Percentiles rank a stretch among this genome's conserved stretches.
Conservation (phyloP, 805 yeast species). For the Wickerhamiella allomyrinae region DNA sequence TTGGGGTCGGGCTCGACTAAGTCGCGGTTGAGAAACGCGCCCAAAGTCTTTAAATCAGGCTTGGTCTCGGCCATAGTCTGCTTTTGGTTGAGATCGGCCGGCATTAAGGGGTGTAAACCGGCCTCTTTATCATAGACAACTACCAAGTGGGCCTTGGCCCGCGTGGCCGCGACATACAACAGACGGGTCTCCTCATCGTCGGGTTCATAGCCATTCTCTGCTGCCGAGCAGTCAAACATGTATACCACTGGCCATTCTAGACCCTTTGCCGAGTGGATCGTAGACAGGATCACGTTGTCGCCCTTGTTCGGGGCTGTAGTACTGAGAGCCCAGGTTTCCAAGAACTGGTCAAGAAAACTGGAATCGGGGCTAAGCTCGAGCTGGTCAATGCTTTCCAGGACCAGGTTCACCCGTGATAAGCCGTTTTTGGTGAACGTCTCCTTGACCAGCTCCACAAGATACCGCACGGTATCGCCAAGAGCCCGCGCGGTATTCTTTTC, state of each 20-base stretch:
- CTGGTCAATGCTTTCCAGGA: neutral
- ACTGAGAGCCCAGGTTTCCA: constrained; percentile 14
- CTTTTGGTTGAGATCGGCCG: neutral
- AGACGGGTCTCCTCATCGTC: constrained; percentile 70
- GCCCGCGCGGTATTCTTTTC: neutral
- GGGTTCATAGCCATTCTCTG: constrained; percentile 10
- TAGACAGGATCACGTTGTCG: constrained; percentile 42
- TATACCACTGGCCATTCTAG: constrained; percentile 91
- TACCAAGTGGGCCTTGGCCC: constrained; percentile 53
- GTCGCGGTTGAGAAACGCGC: no score
- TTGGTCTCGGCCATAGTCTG: no score
- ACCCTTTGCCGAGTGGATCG: constrained; percentile 89
- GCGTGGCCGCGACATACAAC: constrained; percentile 75
- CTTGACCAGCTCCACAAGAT: neutral
- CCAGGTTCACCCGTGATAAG: neutral
- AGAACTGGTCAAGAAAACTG: constrained; percentile 8
- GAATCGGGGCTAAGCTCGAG: neutral
- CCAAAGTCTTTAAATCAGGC: no score
- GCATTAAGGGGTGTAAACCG: neutral
- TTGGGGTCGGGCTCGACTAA: no score
- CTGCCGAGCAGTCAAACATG: constrained; percentile 38
- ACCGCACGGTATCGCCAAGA: neutral
- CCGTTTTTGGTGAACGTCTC: neutral
- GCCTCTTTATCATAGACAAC: constrained; percentile 16
- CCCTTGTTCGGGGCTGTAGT: constrained; percentile 1